These are phyloP conservation scores for Exsudoporus floridanus DNA, from an alignment of 1,284 basidiomycete species.

Conservation along the genomic window DNA sequence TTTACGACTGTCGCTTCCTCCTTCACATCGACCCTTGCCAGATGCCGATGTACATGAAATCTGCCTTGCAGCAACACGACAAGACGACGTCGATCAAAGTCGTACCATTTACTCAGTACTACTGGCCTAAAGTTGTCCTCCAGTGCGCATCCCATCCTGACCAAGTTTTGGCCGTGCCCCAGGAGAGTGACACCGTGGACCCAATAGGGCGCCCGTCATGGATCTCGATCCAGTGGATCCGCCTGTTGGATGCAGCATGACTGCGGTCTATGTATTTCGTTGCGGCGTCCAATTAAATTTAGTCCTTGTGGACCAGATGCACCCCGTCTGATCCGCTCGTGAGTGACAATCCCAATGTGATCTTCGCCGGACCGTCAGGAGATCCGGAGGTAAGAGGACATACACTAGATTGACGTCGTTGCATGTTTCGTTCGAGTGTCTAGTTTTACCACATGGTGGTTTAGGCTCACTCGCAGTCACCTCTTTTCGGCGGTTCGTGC, in stretches of 20 bases:
- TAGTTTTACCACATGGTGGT: neutral
- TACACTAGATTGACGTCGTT: neutral
- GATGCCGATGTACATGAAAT: slow-evolving; percentile 37
- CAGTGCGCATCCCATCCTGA: slow-evolving; percentile 20
- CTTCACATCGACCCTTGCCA: slow-evolving; percentile 45
- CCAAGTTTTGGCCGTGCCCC: slow-evolving; percentile 21
- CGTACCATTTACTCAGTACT: slow-evolving; percentile 43
- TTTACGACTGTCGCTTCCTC: slow-evolving; percentile 62
- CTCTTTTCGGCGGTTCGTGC: neutral
- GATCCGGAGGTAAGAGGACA: neutral
- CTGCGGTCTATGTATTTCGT: neutral
- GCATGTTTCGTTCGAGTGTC: neutral
- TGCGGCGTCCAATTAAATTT: neutral
- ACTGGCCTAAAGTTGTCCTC: slow-evolving; percentile 47
- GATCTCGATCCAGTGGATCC: slow-evolving; percentile 49
- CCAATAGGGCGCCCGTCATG: slow-evolving; percentile 37
- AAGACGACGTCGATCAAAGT: slow-evolving; percentile 34
- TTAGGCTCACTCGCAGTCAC: neutral
- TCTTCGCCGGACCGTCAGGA: too few relatives aligned
- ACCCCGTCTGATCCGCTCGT: neutral
- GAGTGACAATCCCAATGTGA: neutral
- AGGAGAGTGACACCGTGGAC: slow-evolving; percentile 2
- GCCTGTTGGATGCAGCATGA: slow-evolving; percentile 44
- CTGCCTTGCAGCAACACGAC: slow-evolving; percentile 12
- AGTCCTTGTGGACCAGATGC: neutral